These are phyloP conservation scores for Whalleya microplaca DNA, from an alignment of 2,329 filamentous ascomycete genomes.

Conservation along the genomic window DNA sequence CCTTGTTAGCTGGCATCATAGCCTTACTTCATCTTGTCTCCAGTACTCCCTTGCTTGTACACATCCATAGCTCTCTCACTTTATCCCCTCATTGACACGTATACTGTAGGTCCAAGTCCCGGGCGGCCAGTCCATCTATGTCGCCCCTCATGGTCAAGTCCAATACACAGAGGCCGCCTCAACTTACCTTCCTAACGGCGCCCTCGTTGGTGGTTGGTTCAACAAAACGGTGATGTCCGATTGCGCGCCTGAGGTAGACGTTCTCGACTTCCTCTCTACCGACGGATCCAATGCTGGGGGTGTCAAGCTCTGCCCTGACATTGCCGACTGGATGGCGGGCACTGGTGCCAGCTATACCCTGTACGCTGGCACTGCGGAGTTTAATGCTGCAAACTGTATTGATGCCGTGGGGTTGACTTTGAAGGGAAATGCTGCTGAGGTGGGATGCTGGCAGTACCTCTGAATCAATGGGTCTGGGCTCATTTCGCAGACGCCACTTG, in stretches of 20 bases:
- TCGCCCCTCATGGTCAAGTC: conserved; percentile 56
- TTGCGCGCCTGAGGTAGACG: conserved; percentile 26
- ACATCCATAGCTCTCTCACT: not conserved
- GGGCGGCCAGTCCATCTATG: conserved; percentile 65
- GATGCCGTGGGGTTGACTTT: conserved; percentile 40
- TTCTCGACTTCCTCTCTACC: conserved; percentile 35
- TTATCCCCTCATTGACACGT: not conserved
- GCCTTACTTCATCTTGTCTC: not conserved
- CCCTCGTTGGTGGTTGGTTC: conserved; percentile 53
- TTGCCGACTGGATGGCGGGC: conserved; percentile 24
- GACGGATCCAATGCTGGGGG: conserved; percentile 34
- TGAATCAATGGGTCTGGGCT: conserved; percentile 21
- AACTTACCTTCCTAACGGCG: conserved; percentile 52
- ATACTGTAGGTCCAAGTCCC: conserved; percentile 54
- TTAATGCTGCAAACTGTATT: conserved; percentile 38
- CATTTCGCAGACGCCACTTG: not conserved
- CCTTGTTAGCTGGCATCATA: not conserved
- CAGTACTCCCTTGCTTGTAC: not conserved
- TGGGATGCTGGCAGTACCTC: conserved; percentile 47
- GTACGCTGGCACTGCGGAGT: conserved; percentile 32
- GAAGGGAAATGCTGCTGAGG: conserved; percentile 25
- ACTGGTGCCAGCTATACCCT: conserved; percentile 32
- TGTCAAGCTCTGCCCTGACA: conserved; percentile 33
- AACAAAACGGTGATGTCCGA: conserved; percentile 32
- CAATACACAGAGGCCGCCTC: conserved; percentile 62